Base-by-base conservation (phyloP, 2,329 filamentous ascomycete genomes). In the Diaporthe eres region DNA sequence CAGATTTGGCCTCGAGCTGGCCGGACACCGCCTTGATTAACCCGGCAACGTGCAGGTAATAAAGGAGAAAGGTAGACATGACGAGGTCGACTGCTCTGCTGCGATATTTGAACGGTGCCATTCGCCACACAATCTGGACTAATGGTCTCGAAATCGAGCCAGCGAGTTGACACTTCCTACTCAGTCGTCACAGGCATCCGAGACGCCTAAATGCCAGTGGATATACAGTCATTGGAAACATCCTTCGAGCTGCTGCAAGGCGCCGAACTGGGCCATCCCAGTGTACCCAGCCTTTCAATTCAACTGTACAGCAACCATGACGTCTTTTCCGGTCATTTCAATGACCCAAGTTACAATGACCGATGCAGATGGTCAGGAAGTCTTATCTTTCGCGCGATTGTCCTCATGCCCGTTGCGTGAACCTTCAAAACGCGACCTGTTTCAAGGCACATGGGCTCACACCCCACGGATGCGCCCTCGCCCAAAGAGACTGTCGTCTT, bases 351-450 rank as follows among this genome's bases (percentile, higher is more conserved):
- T 25, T 17, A 28, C 39, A n/a, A 31, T n/a, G 25, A 6, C 3
- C 28, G 2, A 5, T 9, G 17, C 7, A 17, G 4, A 22, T 28
- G 47, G 13, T 47, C 31, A n/a, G 22, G 4, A 28, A 19, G 22
- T 37, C 47, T 68, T 68, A 39, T 53, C 31, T 19, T 25, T 39
- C 34, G 34, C 49, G 22, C 61, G 10, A 49, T 42, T 13, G n/a
- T 70, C 34, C 17, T 19, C 22, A 28, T 19, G 44, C 15, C 65
- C 65, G 15, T 42, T 31, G 65, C 49, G 65, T 19, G 8, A 49
- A 60, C 42, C 60, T 75, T 37, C 61, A 73, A 75, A 75, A 75
- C 74, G 22, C 63, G 19, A 22, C 70, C 60, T 39, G 74, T 75
- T 75, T 75, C 74, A 75, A 17, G 34, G 51, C 60, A 42, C 60